Evolutionary conservation across 208 protist genomes (phyloP), one percentile per base, ranked within the genome.

Genomic region (Balamuthia mandrillaris): DNA sequence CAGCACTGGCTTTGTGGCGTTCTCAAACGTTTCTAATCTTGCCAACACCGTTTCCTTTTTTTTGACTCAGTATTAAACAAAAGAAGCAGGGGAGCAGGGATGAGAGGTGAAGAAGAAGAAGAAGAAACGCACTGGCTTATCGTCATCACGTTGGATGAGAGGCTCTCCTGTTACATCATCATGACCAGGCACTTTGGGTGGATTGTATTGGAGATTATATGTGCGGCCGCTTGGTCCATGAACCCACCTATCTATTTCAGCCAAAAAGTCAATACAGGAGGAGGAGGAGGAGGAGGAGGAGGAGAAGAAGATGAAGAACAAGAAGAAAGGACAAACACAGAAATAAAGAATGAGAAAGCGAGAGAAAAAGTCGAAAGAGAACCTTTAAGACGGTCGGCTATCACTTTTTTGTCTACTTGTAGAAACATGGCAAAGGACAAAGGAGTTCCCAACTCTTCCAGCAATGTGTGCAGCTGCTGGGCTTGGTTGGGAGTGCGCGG

Each of bases 81-180:
- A n/a, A n/a, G n/a, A n/a, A n/a, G n/a, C 49, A 56, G 49, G 21
- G 49, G 49, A 56, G 21, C 21, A n/a, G 49, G 66, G 6, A n/a
- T 47, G 66, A 58, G 10, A 37, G 18, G 18, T 6, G 58, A 45
- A 14, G 10, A 18, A 6, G 14, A 66, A 12, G 33, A 58, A 31
- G 24, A 58, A 31, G 24, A 47, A n/a, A 82, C 78, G 31, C 31
- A 70, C 95, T 27, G 92, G 92, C 47, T 94, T 94, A 85, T 98
- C 96, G 84, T 98, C 96, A 16, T 93, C 90, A 27, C 97, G 92
- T 90, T 97, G 94, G 42, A 94, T 93, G 0, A 98, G 94, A 5
- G 87, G 86, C 87, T 98, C 96, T 31, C 96, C 96, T 3, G 96
- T 98, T 10, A 97, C 85, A 82, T 98, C 97, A 81, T 98, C 96